Percentiles rank a stretch among this genome's conserved stretches.
These are phyloP conservation scores for Barnettozyma hawaiiensis DNA, from an alignment of 1,139 yeast genomes.

Conservation along the genomic window DNA sequence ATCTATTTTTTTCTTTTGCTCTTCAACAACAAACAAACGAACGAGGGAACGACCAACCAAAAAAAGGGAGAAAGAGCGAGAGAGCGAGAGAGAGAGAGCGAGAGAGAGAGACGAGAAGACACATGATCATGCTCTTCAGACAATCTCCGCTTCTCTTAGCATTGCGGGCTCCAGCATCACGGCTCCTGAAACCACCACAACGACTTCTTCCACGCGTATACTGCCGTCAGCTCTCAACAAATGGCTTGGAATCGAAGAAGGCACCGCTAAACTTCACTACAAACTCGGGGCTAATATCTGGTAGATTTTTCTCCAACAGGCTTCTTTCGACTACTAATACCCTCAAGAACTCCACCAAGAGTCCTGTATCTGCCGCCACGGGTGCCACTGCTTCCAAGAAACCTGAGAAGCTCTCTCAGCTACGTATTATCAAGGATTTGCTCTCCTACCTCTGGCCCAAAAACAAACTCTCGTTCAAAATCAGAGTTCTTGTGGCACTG, in stretches of 20 bases:
- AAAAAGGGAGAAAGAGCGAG: too few species aligned
- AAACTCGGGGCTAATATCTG: slow-evolving; percentile 1
- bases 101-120: too few species aligned
- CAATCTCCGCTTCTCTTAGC: background rate
- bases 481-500: slow-evolving; percentile 73
- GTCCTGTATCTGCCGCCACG: background rate
- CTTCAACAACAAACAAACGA: too few species aligned
- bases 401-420: slow-evolving; percentile 27
- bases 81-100: too few species aligned
- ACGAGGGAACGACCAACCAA: too few species aligned
- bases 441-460: slow-evolving; percentile 88
- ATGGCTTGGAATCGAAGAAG: background rate
- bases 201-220: background rate
- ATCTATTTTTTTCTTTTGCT: too few species aligned
- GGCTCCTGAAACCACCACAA: background rate
- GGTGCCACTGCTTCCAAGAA: background rate
- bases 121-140: background rate
- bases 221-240: background rate
- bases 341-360: background rate
- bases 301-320: slow-evolving; percentile 5
- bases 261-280: slow-evolving; percentile 1
- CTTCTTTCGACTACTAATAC: slow-evolving; percentile 5
- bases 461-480: slow-evolving; percentile 60
- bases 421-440: slow-evolving; percentile 56
- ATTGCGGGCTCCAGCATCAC: background rate